Conservation (phyloP, 352 stramenopile genomes). For the Phytophthora pinifolia region DNA sequence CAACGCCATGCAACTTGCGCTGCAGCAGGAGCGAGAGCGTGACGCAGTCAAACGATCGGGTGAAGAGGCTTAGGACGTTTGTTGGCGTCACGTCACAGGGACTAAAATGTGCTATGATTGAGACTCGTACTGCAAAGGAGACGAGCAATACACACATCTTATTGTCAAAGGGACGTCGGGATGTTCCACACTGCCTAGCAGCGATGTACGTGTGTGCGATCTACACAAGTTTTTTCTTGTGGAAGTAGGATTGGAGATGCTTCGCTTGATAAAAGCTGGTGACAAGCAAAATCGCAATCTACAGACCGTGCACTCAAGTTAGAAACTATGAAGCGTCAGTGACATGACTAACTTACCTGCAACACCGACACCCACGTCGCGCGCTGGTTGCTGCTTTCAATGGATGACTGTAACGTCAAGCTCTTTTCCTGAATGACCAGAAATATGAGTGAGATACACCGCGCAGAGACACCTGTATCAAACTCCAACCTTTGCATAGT, state of each 20-base stretch:
- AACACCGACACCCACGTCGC: constrained; percentile 84
- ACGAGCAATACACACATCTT: too few relatives aligned
- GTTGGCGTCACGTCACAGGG: too few relatives aligned
- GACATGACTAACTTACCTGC: constrained; percentile 37
- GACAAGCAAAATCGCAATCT: constrained; percentile 72
- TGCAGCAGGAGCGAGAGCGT: too few relatives aligned
- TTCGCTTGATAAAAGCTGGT: constrained; percentile 80
- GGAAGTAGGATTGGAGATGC: constrained; percentile 80
- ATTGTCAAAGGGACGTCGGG: too few relatives aligned
- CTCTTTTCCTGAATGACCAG: constrained; percentile 55
- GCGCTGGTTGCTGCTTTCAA: constrained; percentile 78
- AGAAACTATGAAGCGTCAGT: background rate
- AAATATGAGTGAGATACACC: background rate
- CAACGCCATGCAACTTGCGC: too few relatives aligned
- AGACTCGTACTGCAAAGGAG: too few relatives aligned
- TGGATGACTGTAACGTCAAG: constrained; percentile 61
- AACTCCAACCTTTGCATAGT: constrained; percentile 72
- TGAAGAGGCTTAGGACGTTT: too few relatives aligned
- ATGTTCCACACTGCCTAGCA: too few relatives aligned
- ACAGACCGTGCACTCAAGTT: background rate
- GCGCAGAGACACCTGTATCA: background rate
- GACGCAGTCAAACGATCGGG: too few relatives aligned
- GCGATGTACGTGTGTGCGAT: background rate
- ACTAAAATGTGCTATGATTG: too few relatives aligned
- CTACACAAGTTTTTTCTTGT: constrained; percentile 86